Base-by-base conservation (phyloP, 2,329 filamentous ascomycete genomes). In the Eutypella sp. region DNA sequence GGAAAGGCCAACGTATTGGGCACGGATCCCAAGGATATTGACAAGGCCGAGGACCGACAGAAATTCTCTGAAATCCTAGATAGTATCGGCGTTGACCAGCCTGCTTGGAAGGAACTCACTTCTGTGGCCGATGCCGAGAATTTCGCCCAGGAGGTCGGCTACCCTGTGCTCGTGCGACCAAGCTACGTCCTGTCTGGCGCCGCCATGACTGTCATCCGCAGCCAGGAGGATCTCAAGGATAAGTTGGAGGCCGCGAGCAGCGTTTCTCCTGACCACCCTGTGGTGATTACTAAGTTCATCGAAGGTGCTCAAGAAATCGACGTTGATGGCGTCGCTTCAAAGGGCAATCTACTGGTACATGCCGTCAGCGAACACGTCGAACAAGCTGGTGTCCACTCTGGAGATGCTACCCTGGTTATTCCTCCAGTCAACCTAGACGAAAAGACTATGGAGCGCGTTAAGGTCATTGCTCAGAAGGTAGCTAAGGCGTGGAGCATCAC, bases 61-160 rank as follows among this genome's bases (percentile, higher is more conserved):
- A 97, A 99, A 70, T 99, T 99, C 76, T 96, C 92, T 19, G 87
- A 91, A 61, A 97, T 97, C 53, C 79, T 99, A 39, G 93, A 99
- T 68, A 95, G 88, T 67, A 96, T 97, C 58, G 92, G 91, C 48
- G 84, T 99, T 46, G 92, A 97, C 65, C 93, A 99, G 71, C 93
- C 93, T 29, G 90, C 89, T 9, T 99, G 93, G 93, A 96, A 95
- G 70, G 93, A 99, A 67, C 82, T 97, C 33, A 95, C 87, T 24
- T 96, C 89, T 15, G 88, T 92, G 50, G 73, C 85, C 51, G 93
- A 88, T 18, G 93, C 91, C n/a, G 85, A 91, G 72, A 73, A 79
- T 51, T 99, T 97, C 59, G 91, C 90, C 42, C 74, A 89, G 11
- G 73, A 82, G 57, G 93, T 97, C 52, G 84, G 85, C 54, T 99